Evolutionary conservation across 805 yeast genomes (phyloP).

Genomic region (Isabelozyma rhagii): DNA sequence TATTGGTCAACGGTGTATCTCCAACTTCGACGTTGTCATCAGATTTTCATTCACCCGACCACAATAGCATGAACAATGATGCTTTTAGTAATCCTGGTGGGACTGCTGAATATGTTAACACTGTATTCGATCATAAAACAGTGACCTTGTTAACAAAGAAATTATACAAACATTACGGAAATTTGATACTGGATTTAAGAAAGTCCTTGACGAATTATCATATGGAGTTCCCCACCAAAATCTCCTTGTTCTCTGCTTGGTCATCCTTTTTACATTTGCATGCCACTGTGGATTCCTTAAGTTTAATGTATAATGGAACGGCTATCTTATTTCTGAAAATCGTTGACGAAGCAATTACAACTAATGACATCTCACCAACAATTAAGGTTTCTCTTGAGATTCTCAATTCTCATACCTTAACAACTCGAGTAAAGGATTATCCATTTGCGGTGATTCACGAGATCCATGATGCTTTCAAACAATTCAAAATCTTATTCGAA

Average conservation of each 20-base stretch:
- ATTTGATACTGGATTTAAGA: constrained; percentile 30
- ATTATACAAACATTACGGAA: constrained; percentile 32
- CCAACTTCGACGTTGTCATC: not conserved
- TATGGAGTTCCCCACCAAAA: constrained; percentile 34
- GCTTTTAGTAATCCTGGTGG: not conserved
- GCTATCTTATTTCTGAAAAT: constrained; percentile 25
- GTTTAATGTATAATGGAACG: constrained; percentile 33
- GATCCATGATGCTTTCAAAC: constrained; percentile 19
- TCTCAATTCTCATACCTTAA: constrained; percentile 18
- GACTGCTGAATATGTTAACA: not conserved
- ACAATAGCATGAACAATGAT: not conserved
- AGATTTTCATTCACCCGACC: not conserved
- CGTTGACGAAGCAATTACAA: constrained; percentile 16
- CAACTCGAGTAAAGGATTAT: constrained; percentile 32
- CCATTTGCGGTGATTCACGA: constrained; percentile 25
- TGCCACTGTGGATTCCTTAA: constrained; percentile 29
- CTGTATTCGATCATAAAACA: constrained; percentile 16
- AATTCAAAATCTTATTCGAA: constrained; percentile 19
- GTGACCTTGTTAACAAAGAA: constrained; percentile 26
- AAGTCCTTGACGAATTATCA: constrained; percentile 26
- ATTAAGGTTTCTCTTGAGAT: constrained; percentile 14
- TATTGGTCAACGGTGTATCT: not conserved
- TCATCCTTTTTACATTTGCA: constrained; percentile 30
- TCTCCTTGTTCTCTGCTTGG: constrained; percentile 36
- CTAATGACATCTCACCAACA: constrained; percentile 16